These are phyloP conservation scores for Sordariomycetes sp. DNA, from an alignment of 2,329 filamentous ascomycete genomes.

Conservation along the genomic window DNA sequence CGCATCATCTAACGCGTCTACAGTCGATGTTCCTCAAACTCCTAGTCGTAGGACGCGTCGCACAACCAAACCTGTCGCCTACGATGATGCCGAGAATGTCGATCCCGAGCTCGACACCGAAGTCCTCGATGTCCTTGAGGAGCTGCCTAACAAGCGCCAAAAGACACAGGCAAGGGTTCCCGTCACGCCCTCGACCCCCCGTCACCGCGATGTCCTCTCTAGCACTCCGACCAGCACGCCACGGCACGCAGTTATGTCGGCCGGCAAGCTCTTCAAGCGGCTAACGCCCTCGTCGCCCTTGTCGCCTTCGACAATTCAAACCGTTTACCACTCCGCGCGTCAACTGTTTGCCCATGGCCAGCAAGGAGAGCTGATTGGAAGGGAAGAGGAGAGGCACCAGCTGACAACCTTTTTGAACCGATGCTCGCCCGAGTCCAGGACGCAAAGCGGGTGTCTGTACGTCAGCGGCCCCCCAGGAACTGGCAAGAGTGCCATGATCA, in stretches of 20 bases:
- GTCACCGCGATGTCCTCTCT: slow-evolving; percentile 70
- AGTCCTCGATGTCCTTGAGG: slow-evolving; percentile 23
- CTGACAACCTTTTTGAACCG: slow-evolving; percentile 60
- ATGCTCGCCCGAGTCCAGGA: slow-evolving; percentile 35
- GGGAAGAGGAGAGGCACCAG: slow-evolving; percentile 59
- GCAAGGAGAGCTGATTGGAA: slow-evolving; percentile 67
- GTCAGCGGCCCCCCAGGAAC: slow-evolving; percentile 94
- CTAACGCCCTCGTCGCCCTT: slow-evolving; percentile 67
- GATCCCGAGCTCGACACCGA: slow-evolving; percentile 37
- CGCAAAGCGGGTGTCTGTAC: slow-evolving; percentile 75
- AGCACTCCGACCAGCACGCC: slow-evolving; percentile 70
- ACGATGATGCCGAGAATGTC: slow-evolving; percentile 62
- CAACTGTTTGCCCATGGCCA: slow-evolving; percentile 79
- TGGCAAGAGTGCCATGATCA: slow-evolving; percentile 90
- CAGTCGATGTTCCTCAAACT: slow-evolving; percentile 4
- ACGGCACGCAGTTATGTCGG: slow-evolving; percentile 71
- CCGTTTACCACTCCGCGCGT: slow-evolving; percentile 78
- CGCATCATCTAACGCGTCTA: too few species aligned
- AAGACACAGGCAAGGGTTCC: slow-evolving; percentile 33
- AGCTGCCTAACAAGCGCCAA: slow-evolving; percentile 19
- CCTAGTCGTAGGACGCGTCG: slow-evolving; percentile 16
- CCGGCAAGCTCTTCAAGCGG: slow-evolving; percentile 66
- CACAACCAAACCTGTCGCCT: slow-evolving; percentile 27
- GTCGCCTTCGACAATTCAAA: slow-evolving; percentile 59
- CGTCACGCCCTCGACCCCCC: slow-evolving; percentile 63